phyloP scores from a whole-genome alignment of 495 filamentous ascomycete species.

The Hypomontagnella monticulosa region DNA sequence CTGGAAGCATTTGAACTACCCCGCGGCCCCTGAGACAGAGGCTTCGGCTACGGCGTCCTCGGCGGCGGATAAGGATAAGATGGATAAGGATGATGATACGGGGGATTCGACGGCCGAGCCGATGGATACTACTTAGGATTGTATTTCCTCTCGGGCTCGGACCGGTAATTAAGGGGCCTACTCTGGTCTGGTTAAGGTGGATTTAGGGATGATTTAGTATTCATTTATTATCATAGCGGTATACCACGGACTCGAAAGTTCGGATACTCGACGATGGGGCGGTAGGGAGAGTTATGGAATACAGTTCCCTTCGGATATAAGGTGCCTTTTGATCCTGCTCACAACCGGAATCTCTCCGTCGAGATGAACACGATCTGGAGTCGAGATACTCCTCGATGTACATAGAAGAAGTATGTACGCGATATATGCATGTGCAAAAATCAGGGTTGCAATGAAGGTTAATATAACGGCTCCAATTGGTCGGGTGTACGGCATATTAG shows the following conservation, averaged over 20 bases:
- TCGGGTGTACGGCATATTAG: not conserved
- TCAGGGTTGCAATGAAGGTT: not conserved
- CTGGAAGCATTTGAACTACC: conserved; percentile 82
- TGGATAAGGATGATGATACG: conserved; percentile 45
- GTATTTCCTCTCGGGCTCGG: no score
- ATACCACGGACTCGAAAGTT: conserved; percentile 7
- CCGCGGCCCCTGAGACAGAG: conserved; percentile 49
- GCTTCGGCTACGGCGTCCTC: not conserved
- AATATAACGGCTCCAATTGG: conserved; percentile 22
- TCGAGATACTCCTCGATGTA: no score
- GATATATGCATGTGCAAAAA: conserved; percentile 2
- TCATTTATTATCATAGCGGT: conserved; percentile 6
- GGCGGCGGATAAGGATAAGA: conserved; percentile 33
- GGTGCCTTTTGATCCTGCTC: no score
- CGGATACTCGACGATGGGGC: not conserved
- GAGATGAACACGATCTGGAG: no score
- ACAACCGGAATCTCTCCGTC: no score
- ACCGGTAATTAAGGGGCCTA: no score
- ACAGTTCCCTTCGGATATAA: no score
- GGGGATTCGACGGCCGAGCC: conserved; percentile 42
- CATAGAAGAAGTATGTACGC: not conserved
- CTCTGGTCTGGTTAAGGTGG: not conserved
- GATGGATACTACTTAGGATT: conserved; percentile 26
- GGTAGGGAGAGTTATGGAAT: no score
- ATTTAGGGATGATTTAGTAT: conserved; percentile 5